Conservation (phyloP, 2,329 filamentous ascomycete genomes). For the Trichoderma hamatum region DNA sequence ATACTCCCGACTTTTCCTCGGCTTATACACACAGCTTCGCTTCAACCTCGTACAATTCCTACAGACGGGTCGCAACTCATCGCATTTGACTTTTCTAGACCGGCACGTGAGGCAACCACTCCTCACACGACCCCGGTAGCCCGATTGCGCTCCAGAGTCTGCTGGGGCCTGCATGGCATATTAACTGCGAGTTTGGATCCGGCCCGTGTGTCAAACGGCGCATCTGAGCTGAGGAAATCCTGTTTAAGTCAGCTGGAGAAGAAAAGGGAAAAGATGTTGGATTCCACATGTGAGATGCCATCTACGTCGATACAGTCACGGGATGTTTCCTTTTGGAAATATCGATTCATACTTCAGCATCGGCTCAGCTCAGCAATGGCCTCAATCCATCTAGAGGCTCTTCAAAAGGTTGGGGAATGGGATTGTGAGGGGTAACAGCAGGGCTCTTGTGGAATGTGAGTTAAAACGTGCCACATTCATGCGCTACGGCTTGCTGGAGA, state of each 20-base stretch:
- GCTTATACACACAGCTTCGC: conserved; percentile 29
- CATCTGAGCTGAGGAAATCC: background rate
- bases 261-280: background rate
- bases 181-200: background rate
- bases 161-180: conserved; percentile 1
- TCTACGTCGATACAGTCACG: background rate
- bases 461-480: background rate
- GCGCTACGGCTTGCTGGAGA: background rate
- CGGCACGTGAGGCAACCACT: conserved; percentile 33
- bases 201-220: background rate
- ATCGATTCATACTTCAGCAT: background rate
- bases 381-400: background rate
- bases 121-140: conserved; percentile 32
- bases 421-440: background rate
- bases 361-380: background rate
- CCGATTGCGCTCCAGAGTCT: background rate
- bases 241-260: background rate
- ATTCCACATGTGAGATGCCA: no score
- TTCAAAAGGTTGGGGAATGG: background rate
- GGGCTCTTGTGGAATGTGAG: background rate
- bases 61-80: conserved; percentile 29
- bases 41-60: conserved; percentile 30
- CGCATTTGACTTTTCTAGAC: conserved; percentile 31
- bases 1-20: conserved; percentile 14
- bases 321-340: no score